Conservation (phyloP, 73 alveolate genomes). For the Stentor coeruleus region DNA sequence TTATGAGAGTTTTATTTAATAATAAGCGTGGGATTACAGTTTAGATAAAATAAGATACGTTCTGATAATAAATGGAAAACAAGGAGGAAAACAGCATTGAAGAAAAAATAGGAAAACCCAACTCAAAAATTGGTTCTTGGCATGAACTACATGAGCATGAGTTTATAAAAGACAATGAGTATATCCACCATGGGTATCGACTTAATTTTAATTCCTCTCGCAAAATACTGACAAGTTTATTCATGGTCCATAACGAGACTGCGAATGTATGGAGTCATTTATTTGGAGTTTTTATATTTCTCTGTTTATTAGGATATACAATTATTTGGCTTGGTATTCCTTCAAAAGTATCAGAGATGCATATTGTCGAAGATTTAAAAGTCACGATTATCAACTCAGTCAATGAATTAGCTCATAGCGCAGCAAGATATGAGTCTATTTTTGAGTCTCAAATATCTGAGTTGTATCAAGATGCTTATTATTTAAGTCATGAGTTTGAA, state of each 20-base stretch:
- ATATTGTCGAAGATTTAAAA: background rate
- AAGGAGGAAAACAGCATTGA: too few species aligned
- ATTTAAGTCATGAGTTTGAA: background rate
- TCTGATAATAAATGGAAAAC: too few species aligned
- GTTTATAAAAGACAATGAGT: constrained; percentile 58
- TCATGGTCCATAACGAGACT: constrained; percentile 73
- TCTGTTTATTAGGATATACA: background rate
- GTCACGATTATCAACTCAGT: background rate
- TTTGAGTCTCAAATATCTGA: background rate
- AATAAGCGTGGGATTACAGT: too few species aligned
- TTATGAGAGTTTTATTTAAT: too few species aligned
- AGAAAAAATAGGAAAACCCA: too few species aligned
- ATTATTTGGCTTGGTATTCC: too few species aligned
- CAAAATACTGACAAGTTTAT: constrained; percentile 51
- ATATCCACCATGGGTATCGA: constrained; percentile 70
- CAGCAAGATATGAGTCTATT: background rate
- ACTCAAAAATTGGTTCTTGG: too few species aligned
- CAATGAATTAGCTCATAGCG: background rate
- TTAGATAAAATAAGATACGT: too few species aligned
- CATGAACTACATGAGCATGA: too few species aligned
- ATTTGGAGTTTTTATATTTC: constrained; percentile 44
- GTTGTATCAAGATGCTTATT: background rate
- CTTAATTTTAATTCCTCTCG: constrained; percentile 54
- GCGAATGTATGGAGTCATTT: constrained; percentile 80
- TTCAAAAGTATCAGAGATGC: background rate